Conservation (phyloP, 495 filamentous ascomycete genomes). For the Xylaria scruposa region DNA sequence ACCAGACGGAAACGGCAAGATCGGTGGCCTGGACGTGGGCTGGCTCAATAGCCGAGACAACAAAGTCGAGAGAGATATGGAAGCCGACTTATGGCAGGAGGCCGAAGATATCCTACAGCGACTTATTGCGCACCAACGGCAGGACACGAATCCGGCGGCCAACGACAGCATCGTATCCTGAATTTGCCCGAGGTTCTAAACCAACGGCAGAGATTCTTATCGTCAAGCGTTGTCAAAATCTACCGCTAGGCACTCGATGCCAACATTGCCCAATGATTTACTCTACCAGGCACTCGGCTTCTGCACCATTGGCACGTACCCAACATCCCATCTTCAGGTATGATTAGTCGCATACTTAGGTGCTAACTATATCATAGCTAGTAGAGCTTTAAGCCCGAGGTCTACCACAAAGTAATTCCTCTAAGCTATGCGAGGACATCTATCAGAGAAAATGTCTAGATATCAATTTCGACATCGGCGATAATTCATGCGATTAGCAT, state of each 20-base stretch:
- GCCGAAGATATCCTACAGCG: constrained; percentile 50
- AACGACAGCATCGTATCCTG: constrained; percentile 4
- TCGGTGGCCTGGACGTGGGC: constrained; percentile 76
- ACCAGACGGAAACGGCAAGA: constrained; percentile 59
- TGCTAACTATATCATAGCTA: neutral
- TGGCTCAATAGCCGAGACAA: constrained; percentile 84
- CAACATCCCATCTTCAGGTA: neutral
- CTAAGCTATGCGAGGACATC: neutral
- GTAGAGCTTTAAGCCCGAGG: neutral
- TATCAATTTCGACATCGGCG: neutral
- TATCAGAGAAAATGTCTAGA: neutral
- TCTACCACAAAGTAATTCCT: neutral
- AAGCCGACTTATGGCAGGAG: constrained; percentile 76
- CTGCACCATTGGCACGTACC: neutral
- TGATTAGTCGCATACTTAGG: neutral
- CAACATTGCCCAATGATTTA: neutral
- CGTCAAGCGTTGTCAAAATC: neutral
- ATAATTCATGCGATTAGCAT: neutral
- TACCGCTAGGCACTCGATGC: neutral
- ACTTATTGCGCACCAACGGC: constrained; percentile 22
- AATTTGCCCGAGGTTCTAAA: neutral
- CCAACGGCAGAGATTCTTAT: neutral
- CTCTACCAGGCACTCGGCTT: neutral
- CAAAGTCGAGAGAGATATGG: constrained; percentile 77
- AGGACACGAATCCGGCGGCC: neutral